phyloP scores from a whole-genome alignment of 495 filamentous ascomycete species.

The Hypoxylon crocopeplum region DNA sequence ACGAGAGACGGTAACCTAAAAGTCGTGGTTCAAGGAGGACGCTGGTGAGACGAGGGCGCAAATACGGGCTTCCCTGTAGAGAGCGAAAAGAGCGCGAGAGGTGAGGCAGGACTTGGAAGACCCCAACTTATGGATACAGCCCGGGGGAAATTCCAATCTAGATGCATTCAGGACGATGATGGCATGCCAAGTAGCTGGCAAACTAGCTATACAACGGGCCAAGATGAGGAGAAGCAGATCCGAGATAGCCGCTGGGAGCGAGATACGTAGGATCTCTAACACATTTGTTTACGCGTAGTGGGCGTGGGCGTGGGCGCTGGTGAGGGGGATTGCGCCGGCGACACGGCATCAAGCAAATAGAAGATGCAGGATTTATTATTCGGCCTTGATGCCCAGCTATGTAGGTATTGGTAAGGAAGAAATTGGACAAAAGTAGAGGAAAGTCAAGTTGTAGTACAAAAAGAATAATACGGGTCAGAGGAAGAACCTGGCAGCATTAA shows the following conservation, averaged over 20 bases:
- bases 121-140: slow-evolving; percentile 34
- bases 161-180: slow-evolving; percentile 41
- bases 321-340: slow-evolving; percentile 29
- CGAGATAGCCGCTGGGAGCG: slow-evolving; percentile 34
- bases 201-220: slow-evolving; percentile 35
- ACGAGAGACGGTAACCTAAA: neutral
- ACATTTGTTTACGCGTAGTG: slow-evolving; percentile 37
- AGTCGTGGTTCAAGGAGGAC: slow-evolving; percentile 28
- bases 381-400: slow-evolving; percentile 31
- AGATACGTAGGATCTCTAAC: slow-evolving; percentile 23
- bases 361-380: slow-evolving; percentile 12
- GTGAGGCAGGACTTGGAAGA: slow-evolving; percentile 19
- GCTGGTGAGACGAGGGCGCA: slow-evolving; percentile 28
- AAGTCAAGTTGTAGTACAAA: too few relatives aligned
- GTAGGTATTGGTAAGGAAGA: neutral
- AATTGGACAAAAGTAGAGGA: neutral
- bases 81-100: slow-evolving; percentile 17
- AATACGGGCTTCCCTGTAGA: slow-evolving; percentile 15
- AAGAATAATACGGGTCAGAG: neutral
- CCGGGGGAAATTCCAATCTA: slow-evolving; percentile 27
- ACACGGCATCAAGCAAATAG: slow-evolving; percentile 28
- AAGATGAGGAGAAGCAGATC: slow-evolving; percentile 4
- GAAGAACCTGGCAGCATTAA: slow-evolving; percentile 29
- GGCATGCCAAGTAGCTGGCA: slow-evolving; percentile 34
- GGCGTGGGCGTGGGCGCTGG: slow-evolving; percentile 24